Conservation (phyloP, 1,139 yeast genomes). For the Torulaspora pretoriensis region DNA sequence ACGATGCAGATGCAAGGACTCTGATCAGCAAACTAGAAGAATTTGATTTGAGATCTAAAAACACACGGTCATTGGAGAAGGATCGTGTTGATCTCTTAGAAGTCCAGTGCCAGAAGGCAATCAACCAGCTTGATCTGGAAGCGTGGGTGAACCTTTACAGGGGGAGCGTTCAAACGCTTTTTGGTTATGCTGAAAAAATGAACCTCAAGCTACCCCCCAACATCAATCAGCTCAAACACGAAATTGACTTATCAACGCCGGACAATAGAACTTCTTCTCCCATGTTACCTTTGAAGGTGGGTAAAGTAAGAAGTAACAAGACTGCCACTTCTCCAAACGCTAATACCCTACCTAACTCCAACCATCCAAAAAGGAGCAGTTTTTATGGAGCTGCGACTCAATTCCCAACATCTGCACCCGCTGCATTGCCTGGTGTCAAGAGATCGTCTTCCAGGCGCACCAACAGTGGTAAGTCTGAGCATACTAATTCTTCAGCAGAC, state of each 20-base stretch:
- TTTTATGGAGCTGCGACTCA: constrained; percentile 25
- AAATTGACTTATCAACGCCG: constrained; percentile 5
- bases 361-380: constrained; percentile 25
- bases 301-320: constrained; percentile 14
- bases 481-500: constrained; percentile 12
- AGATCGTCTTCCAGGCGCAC: constrained; percentile 28
- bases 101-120: constrained; percentile 13
- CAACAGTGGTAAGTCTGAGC: constrained; percentile 14
- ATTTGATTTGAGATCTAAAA: constrained; percentile 10
- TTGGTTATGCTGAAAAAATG: constrained; percentile 22
- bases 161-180: constrained; percentile 18
- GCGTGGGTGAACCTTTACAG: constrained; percentile 23
- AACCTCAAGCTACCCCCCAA: constrained; percentile 16
- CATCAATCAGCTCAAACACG: constrained; percentile 9
- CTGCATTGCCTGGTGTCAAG: constrained; percentile 30
- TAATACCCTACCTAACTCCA: constrained; percentile 2
- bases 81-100: constrained; percentile 11
- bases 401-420: constrained; percentile 18
- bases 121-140: constrained; percentile 15
- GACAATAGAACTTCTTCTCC: constrained; percentile 6
- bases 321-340: constrained; percentile 10
- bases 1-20: constrained; percentile 6
- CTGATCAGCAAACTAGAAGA: constrained; percentile 9
- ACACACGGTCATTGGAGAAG: constrained; percentile 12
- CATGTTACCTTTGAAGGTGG: constrained; percentile 11